Conservation (phyloP, 2,329 filamentous ascomycete genomes). For the Trichophyton simii region DNA sequence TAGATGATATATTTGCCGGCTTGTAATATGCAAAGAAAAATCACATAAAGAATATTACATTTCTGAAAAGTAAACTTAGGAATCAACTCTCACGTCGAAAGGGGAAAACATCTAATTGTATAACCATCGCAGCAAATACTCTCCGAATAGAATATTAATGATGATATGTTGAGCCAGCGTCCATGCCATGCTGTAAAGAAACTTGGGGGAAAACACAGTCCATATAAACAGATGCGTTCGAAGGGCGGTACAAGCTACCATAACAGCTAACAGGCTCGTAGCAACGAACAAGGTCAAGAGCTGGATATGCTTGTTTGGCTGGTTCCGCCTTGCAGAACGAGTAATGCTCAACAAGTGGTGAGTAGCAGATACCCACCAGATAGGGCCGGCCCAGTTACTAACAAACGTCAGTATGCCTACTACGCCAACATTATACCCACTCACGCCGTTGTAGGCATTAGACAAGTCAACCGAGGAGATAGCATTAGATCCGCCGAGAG, state of each 20-base stretch:
- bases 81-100: background rate
- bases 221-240: constrained; percentile 91
- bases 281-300: constrained; percentile 60
- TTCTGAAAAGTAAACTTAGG: background rate
- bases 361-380: constrained; percentile 70
- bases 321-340: constrained; percentile 8
- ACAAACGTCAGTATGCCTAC: constrained; percentile 77
- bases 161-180: constrained; percentile 65
- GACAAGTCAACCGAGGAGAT: constrained; percentile 93
- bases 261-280: constrained; percentile 56
- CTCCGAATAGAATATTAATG: constrained; percentile 54
- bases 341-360: constrained; percentile 18
- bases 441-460: constrained; percentile 86
- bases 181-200: constrained; percentile 86
- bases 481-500: constrained; percentile 79
- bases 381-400: constrained; percentile 79
- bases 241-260: constrained; percentile 74
- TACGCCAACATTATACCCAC: constrained; percentile 62
- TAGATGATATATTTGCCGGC: constrained; percentile 55
- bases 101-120: constrained; percentile 9
- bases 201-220: constrained; percentile 98
- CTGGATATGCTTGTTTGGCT: constrained; percentile 27
- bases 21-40: background rate
- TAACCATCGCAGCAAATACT: constrained; percentile 41
- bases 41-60: background rate